Base-by-base conservation (phyloP, 257 asterid species). In the Gardenia jasminoides region DNA sequence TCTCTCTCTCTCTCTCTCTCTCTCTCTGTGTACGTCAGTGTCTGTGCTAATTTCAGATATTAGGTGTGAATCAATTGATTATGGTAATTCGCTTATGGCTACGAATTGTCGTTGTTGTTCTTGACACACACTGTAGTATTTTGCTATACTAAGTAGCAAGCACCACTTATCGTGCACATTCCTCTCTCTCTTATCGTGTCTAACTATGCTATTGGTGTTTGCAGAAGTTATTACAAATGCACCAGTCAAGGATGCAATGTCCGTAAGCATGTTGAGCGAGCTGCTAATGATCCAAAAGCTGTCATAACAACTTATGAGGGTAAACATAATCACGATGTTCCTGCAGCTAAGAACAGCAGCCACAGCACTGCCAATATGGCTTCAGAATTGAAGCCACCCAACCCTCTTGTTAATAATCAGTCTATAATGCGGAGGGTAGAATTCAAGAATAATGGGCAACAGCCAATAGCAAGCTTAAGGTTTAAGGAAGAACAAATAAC, bases 151-250 rank as follows among this genome's bases (percentile, higher is more conserved):
- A 17, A 46, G 66, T 67, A 33, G 10, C 17, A 2, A 36, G 46
- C 46, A 48, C 24, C 31, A 33, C 52, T 24, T 47, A 6, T 28
- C 31, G 1, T 30, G 62, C 41, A 33, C 19, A 13, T 74, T 59
- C 28, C 36, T 59, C 28, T n/a, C 26, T 67, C 9, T n/a, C 54
- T 30, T 26, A 56, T 56, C 11, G 46, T 56, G 6, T 22, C 71
- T 80, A 66, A 47, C 33, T 46, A 52, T 76, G 31, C 58, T 84
- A 39, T 76, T 82, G 52, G 74, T 66, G 62, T 79, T 81, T 81
- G 84, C 95, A 94, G 98, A 81, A 94, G 98, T 88, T 94, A 94
- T 86, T 92, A 92, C 86, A 92, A 92, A 81, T 94, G 98, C 90
- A 92, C 97, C 2, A 83, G 36, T 82, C 88, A 86, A 24, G 97